A percentile compares a stretch with the other conserved stretches of the same genome.
phyloP scores from a whole-genome alignment of 768 basidiomycete genomes.

The Lactarius deliciosus region DNA sequence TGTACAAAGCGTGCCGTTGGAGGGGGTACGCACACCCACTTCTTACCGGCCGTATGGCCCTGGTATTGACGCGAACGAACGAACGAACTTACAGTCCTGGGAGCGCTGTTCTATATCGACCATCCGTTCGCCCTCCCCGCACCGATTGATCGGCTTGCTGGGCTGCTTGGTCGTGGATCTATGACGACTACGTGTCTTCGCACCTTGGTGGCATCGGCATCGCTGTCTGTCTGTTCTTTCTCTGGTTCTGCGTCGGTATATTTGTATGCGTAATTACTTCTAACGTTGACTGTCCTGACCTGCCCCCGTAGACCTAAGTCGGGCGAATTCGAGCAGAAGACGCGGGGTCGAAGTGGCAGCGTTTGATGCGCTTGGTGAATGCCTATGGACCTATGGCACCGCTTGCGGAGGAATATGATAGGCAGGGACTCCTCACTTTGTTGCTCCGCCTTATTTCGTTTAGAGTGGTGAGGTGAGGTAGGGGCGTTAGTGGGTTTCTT shows the following conservation, averaged over 20 bases:
- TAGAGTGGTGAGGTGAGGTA: slow-evolving; percentile 12
- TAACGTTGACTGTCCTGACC: background rate
- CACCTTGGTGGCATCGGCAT: background rate
- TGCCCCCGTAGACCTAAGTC: background rate
- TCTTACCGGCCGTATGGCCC: too few species aligned
- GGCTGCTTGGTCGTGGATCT: background rate
- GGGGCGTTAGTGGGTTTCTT: background rate
- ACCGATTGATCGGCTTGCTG: background rate
- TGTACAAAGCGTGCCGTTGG: background rate
- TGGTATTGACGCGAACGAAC: background rate
- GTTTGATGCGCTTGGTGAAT: background rate
- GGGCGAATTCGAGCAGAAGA: background rate
- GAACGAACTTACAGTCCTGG: background rate
- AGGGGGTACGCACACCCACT: slow-evolving; percentile 10
- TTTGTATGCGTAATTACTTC: background rate
- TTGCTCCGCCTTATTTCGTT: background rate
- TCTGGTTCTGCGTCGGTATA: background rate
- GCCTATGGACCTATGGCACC: slow-evolving; percentile 2
- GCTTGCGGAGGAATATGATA: slow-evolving; percentile 4
- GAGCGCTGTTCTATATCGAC: background rate
- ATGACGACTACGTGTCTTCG: background rate
- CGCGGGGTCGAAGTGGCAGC: background rate
- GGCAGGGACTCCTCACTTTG: background rate
- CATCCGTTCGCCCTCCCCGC: background rate
- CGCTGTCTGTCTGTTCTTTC: background rate